Percentiles rank a stretch among this genome's conserved stretches.
These are phyloP conservation scores for Pyricularia sp. DNA, from an alignment of 2,329 filamentous ascomycete species.

Conservation along the genomic window DNA sequence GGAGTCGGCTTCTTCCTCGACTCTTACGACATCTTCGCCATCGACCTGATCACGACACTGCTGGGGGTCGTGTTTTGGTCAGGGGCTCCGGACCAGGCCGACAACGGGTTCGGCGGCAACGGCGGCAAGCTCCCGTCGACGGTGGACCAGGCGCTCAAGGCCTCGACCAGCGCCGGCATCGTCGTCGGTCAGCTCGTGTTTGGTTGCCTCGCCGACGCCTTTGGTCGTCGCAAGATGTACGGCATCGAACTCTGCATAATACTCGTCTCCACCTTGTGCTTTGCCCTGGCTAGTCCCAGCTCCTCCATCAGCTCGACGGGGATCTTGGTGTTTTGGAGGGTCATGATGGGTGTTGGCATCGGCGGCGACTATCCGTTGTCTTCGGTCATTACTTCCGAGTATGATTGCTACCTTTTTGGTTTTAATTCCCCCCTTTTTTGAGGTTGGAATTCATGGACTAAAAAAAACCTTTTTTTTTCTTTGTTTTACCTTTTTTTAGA, in stretches of 20 bases:
- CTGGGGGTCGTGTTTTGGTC: slow-evolving; percentile 65
- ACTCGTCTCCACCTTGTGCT: slow-evolving; percentile 63
- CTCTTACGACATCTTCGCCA: slow-evolving; percentile 72
- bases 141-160: slow-evolving; percentile 73
- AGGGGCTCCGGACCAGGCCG: neutral
- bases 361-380: slow-evolving; percentile 73
- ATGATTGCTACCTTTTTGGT: neutral
- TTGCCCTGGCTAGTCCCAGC: slow-evolving; percentile 46
- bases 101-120: slow-evolving; percentile 4
- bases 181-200: slow-evolving; percentile 74
- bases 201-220: slow-evolving; percentile 61
- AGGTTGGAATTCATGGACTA: neutral
- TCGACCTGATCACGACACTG: slow-evolving; percentile 61
- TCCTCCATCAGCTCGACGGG: slow-evolving; percentile 52
- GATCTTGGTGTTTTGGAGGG: slow-evolving; percentile 67
- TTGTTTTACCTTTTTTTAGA: neutral
- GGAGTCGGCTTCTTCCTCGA: slow-evolving; percentile 86
- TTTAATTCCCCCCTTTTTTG: neutral
- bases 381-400: slow-evolving; percentile 76
- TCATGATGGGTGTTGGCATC: slow-evolving; percentile 60
- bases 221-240: slow-evolving; percentile 38
- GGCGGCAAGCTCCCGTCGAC: slow-evolving; percentile 46
- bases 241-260: slow-evolving; percentile 70
- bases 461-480: neutral
- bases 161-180: slow-evolving; percentile 70